Evolutionary conservation across 2,329 filamentous ascomycete genomes (phyloP).

Genomic region (Graphiopsis chlorocephala): DNA sequence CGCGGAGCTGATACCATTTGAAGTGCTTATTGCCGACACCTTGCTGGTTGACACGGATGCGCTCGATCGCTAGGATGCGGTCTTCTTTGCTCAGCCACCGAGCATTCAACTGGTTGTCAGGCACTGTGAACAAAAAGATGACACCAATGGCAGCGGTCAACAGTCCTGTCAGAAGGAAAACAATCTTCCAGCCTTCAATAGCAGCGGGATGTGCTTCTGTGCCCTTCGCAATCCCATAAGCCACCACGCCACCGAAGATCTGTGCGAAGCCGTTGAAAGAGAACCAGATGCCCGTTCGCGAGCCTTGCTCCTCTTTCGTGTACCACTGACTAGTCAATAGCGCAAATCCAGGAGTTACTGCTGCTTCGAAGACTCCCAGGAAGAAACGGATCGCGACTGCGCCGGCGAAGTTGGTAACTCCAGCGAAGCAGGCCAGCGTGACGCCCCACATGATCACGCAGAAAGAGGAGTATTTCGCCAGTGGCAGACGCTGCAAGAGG

Average conservation of each 20-base stretch:
- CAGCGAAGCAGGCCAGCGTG: conserved; percentile 62
- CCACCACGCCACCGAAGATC: conserved; percentile 61
- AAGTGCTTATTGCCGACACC: conserved; percentile 60
- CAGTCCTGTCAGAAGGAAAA: conserved; percentile 47
- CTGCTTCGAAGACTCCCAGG: conserved; percentile 65
- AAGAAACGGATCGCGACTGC: conserved; percentile 66
- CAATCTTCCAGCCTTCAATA: conserved; percentile 60
- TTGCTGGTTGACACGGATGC: conserved; percentile 71
- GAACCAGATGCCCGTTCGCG: conserved; percentile 65
- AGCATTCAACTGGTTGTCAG: conserved; percentile 60
- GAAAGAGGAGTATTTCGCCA: conserved; percentile 64
- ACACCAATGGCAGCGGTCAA: conserved; percentile 43
- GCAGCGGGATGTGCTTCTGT: conserved; percentile 53
- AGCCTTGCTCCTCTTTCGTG: conserved; percentile 65
- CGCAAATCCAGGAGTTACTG: conserved; percentile 67
- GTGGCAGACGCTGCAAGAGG: conserved; percentile 61
- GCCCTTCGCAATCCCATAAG: conserved; percentile 62
- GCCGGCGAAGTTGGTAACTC: conserved; percentile 58
- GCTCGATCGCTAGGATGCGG: conserved; percentile 64
- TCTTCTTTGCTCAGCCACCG: conserved; percentile 65
- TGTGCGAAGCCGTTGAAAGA: conserved; percentile 64
- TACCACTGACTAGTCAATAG: conserved; percentile 71
- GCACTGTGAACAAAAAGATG: conserved; percentile 47
- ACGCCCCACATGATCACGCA: conserved; percentile 65
- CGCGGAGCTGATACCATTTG: conserved; percentile 57